Conservation (phyloP, 768 basidiomycete species). For the Rhodotorula graminis region DNA sequence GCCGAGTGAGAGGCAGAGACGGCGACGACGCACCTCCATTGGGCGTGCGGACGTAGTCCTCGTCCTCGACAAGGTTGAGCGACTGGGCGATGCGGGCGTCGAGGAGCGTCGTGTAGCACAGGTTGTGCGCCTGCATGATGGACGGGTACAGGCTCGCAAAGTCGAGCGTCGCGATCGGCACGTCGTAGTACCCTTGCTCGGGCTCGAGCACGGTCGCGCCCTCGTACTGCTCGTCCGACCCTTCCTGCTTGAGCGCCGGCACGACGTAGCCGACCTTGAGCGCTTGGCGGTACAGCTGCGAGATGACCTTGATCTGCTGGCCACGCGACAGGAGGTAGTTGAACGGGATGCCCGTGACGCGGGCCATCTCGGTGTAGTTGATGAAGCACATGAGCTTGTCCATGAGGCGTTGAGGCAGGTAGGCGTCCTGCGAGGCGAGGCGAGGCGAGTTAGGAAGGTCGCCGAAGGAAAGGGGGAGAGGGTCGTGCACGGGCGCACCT, state of each 20-base stretch:
- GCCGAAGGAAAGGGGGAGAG: too few relatives aligned
- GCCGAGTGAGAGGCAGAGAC: neutral
- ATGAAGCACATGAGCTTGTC: slow-evolving; percentile 99
- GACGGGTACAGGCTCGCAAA: slow-evolving; percentile 98
- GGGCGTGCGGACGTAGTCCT: slow-evolving; percentile 89
- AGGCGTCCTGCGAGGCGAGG: slow-evolving; percentile 70
- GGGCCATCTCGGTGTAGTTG: slow-evolving; percentile 98
- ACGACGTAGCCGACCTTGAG: slow-evolving; percentile 86
- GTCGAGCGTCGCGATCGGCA: slow-evolving; percentile 94
- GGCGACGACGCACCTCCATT: slow-evolving; percentile 66
- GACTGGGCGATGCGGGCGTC: slow-evolving; percentile 73
- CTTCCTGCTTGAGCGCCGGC: slow-evolving; percentile 78
- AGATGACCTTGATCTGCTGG: slow-evolving; percentile 97
- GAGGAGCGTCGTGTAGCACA: slow-evolving; percentile 95
- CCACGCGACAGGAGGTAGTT: slow-evolving; percentile 89
- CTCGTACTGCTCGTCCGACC: slow-evolving; percentile 95
- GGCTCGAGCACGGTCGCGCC: slow-evolving; percentile 99
- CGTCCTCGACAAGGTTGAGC: slow-evolving; percentile 69
- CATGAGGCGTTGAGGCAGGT: slow-evolving; percentile 88
- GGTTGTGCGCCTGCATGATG: slow-evolving; percentile 99
- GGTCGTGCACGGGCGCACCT: slow-evolving; percentile 54
- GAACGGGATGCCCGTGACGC: slow-evolving; percentile 99
- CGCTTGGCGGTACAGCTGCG: slow-evolving; percentile 88
- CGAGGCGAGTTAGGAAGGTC: neutral
- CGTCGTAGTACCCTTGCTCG: slow-evolving; percentile 88